Base-by-base conservation (phyloP, 2,329 filamentous ascomycete genomes). In the Cytospora schulzeri region DNA sequence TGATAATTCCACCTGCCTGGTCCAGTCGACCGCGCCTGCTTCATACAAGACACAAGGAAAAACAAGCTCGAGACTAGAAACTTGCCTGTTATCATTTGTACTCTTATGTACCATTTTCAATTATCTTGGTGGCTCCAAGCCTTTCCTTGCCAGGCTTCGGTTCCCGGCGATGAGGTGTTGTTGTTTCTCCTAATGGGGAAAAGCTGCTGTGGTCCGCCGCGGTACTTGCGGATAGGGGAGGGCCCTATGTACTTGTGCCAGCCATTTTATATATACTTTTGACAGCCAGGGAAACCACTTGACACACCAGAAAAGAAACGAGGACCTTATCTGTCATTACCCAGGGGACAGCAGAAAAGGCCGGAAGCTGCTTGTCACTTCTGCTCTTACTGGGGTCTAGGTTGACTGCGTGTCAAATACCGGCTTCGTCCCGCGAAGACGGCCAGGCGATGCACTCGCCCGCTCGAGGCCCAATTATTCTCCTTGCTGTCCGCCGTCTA, bases 321-420 rank as follows among this genome's bases (percentile, higher is more conserved):
- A 55, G 19, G 53, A 33, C 26, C 62, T 55, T 51, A 51, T 19
- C 41, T 15, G 24, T 12, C 5, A 28, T 52, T 22, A 51, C 52
- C n/a, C 26, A 33, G 50, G 50, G 29, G 51, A 51, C 26, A 56
- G 52, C 15, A 11, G 50, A 52, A 11, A 14, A 60, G 50, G 17
- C 45, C 24, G n/a, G 38, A 45, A 28, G 28, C 53, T 52, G 28
- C n/a, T 31, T 29, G 50, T 24, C 33, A 54, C 51, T 60, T 54
- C 45, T 48, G 55, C 26, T 62, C 45, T 55, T 61, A 19, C 33
- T 63, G 35, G 57, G 64, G 64, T n/a, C 26, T 53, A 56, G 64
- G 57, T 54, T 53, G 38, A 17, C 57, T 50, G 50, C 31, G 53
- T 66, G 31, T 65, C 59, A 67, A 67, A 66, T 67, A 66, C 63